Conservation (phyloP, 495 filamentous ascomycete species). For the Daldinia bambusicola region DNA sequence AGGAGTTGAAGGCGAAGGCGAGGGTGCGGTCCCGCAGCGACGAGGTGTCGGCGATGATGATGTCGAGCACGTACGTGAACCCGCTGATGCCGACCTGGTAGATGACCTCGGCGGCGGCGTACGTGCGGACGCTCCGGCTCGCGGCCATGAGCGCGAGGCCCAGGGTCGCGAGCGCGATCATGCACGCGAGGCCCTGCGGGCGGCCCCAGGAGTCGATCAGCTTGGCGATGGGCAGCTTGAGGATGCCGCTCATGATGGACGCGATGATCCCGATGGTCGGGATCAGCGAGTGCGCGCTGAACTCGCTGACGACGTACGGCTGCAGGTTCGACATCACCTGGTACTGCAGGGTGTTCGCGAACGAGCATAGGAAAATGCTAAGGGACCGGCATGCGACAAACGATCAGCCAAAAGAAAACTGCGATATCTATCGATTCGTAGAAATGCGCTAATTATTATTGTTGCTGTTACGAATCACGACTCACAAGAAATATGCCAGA, state of each 20-base stretch:
- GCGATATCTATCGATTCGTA: conserved; percentile 9
- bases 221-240: conserved; percentile 71
- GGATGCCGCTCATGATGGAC: conserved; percentile 68
- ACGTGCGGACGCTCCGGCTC: conserved; percentile 61
- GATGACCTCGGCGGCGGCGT: conserved; percentile 63
- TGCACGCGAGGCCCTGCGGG: conserved; percentile 57
- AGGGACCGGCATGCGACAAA: conserved; percentile 14
- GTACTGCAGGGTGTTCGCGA: conserved; percentile 59
- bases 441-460: neutral
- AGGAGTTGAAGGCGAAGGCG: conserved; percentile 64
- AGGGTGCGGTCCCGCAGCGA: conserved; percentile 66
- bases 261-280: conserved; percentile 61
- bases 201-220: conserved; percentile 73
- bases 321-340: conserved; percentile 55
- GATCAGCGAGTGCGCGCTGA: conserved; percentile 59
- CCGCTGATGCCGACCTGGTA: conserved; percentile 66
- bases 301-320: conserved; percentile 61
- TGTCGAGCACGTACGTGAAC: conserved; percentile 63
- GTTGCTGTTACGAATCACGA: conserved; percentile 16
- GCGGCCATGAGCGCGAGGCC: conserved; percentile 64
- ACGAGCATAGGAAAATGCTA: conserved; percentile 57
- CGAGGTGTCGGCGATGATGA: conserved; percentile 70
- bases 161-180: conserved; percentile 53
- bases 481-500: conserved; percentile 56
- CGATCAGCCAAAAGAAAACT: conserved; percentile 26